Evolutionary conservation across 805 yeast genomes (phyloP), one percentile per base, ranked within the genome.

Genomic region (Hanseniaspora taiwanica): DNA sequence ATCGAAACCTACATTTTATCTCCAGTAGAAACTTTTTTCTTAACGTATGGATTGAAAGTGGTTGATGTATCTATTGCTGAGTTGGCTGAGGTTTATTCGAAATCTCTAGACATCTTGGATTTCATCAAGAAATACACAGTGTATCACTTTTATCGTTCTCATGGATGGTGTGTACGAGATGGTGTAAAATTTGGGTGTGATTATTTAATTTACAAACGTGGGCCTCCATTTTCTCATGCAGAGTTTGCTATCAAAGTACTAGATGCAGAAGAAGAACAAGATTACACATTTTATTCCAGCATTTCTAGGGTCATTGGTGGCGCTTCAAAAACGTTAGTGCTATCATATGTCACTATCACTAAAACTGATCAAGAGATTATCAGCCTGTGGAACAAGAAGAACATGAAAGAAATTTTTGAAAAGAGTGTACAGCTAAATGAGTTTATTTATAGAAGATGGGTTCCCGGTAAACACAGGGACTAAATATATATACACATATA

Each of bases 201-300:
- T 51, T 80, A 65, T 58, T 61, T 91, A 7, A 64, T 91, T 4
- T 91, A 91, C 57, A 75, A 79, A 40, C 66, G 89, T 43, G 99
- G 99, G 0, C 98, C 97, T 7, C 96, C 96, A 1, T 85, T 87
- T 56, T 76, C 80, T 38, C 99, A 91, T 56, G 96, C 98, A 0
- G 94, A 86, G 54, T 83, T 74, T 56, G 83, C 89, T 6, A 62
- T 84, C 3, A 29, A n/a, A 46, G 48, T 52, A 0, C 45, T 55
- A 25, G 60, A 60, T 42, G 38, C 40, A 21, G 47, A 46, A 1
- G 48, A 40, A 8, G 40, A 59, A 1, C 59, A 54, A 27, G 66
- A 58, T 43, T 76, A 74, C 71, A 68, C 65, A 54, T 80, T 87
- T 74, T 66, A 73, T 39, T 75, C 84, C 3, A 69, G 85, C 2